Conservation (phyloP, 805 yeast genomes). For the Nakazawaea holstii region DNA sequence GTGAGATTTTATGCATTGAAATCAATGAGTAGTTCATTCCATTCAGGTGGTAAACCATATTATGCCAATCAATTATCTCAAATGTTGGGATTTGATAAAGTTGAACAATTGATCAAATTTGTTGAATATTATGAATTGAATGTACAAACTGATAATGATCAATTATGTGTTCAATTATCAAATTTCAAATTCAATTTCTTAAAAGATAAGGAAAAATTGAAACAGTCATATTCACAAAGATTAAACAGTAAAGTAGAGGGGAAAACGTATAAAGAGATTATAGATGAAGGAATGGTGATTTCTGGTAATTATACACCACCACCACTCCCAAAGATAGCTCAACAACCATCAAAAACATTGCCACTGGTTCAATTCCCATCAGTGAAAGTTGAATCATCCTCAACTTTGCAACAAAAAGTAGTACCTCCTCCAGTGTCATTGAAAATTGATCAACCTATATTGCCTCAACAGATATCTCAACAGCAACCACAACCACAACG, state of each 20-base stretch:
- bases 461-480: not conserved
- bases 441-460: not conserved
- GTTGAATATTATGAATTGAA: constrained; percentile 61
- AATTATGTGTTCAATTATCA: constrained; percentile 33
- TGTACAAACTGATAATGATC: constrained; percentile 27
- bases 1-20: constrained; percentile 69
- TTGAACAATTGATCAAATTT: constrained; percentile 46
- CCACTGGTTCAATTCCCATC: too few relatives aligned
- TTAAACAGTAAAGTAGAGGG: constrained; percentile 35
- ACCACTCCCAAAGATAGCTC: not conserved
- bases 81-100: constrained; percentile 64
- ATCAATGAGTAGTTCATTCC: constrained; percentile 60
- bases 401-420: not conserved
- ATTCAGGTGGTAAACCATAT: constrained; percentile 66
- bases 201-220: constrained; percentile 34
- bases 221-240: constrained; percentile 39
- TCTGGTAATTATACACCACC: constrained; percentile 6
- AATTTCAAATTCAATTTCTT: constrained; percentile 30
- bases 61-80: constrained; percentile 39
- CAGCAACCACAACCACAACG: not conserved
- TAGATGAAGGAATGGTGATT: constrained; percentile 31
- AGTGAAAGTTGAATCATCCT: too few relatives aligned
- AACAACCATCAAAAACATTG: constrained; percentile 4
- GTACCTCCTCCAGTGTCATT: not conserved
- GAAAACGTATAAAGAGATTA: constrained; percentile 25